A percentile compares a stretch with the other conserved stretches of the same genome.
Conservation (phyloP, 768 basidiomycete species). For the Floccularia luteovirens region DNA sequence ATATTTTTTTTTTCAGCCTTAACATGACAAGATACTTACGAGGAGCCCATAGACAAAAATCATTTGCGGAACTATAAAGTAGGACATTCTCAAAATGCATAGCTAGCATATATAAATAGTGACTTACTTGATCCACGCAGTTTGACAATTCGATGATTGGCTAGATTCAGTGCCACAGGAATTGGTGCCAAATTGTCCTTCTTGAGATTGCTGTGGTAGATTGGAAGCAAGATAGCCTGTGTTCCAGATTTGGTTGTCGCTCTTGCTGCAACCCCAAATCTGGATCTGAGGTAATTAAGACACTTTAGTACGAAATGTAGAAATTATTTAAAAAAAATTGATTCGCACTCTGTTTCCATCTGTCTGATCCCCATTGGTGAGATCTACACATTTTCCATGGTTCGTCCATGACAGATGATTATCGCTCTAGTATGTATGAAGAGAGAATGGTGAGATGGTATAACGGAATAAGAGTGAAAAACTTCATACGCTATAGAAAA, state of each 20-base stretch:
- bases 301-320: not conserved
- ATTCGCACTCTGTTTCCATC: constrained; percentile 35
- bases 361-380: constrained; percentile 28
- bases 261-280: constrained; percentile 36
- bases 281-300: constrained; percentile 29
- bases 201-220: constrained; percentile 43
- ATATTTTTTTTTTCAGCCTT: not conserved
- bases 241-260: constrained; percentile 48
- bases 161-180: constrained; percentile 54
- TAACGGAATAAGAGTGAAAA: too few relatives aligned
- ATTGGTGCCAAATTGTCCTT: constrained; percentile 60
- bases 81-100: not conserved
- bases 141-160: constrained; percentile 63
- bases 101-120: constrained; percentile 12
- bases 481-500: constrained; percentile 30
- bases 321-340: not conserved
- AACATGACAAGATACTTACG: constrained; percentile 17
- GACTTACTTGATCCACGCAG: constrained; percentile 53
- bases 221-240: constrained; percentile 33
- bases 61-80: constrained; percentile 39
- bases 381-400: constrained; percentile 41
- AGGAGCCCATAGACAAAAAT: constrained; percentile 71
- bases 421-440: constrained; percentile 12
- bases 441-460: not conserved
- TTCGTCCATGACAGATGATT: constrained; percentile 39